Base-by-base conservation (phyloP, 1,284 basidiomycete species). In the Rhizopogon hawkerae region DNA sequence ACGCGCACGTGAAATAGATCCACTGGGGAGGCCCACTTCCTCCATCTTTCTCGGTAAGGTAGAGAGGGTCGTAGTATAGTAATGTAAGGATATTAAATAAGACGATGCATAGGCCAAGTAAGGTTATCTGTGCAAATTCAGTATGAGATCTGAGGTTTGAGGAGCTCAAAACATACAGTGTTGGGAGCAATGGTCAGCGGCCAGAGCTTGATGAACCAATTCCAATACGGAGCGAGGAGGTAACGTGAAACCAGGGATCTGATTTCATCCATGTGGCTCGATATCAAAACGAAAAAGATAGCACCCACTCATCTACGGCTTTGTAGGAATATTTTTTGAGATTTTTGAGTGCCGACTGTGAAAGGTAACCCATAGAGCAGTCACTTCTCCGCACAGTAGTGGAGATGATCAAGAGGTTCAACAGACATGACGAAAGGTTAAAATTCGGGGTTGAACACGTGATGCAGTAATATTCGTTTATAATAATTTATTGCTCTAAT, bases 171-270 rank as follows among this genome's bases (percentile, higher is more conserved):
- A 71, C 84, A 56, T 60, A 94, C 92, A 46, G 84, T 79, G 71
- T 98, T 98, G 3, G 96, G 96, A 0, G 96, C 95, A 16, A 98
- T 74, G 42, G 70, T 84, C 46, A 77, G 74, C 0, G 95, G 96
- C 80, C 94, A 96, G 33, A 93, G 75, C 11, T 83, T 89, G 45
- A 98, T 91, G 56, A 98, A 84, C 86, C 88, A 89, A 54, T 78
- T 93, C 95, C 95, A 98, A 70, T 89, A 98, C 1, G 91, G 92
- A 47, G 84, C 83, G 50, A 98, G 77, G 33, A 97, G 71, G 69
- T 90, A 87, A 64, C 80, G 77, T 37, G 90, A 90, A 2, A 86
- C 59, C 29, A 88, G 58, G 3, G 89, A 91, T 64, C 87, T 90
- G 54, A 6, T 23, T 16, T 21, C 43, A 9, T 31, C 5, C 26